Evolutionary conservation across 176 grass and related monocot species (phyloP).

Genomic region (Hsuehochloa calcarea): DNA sequence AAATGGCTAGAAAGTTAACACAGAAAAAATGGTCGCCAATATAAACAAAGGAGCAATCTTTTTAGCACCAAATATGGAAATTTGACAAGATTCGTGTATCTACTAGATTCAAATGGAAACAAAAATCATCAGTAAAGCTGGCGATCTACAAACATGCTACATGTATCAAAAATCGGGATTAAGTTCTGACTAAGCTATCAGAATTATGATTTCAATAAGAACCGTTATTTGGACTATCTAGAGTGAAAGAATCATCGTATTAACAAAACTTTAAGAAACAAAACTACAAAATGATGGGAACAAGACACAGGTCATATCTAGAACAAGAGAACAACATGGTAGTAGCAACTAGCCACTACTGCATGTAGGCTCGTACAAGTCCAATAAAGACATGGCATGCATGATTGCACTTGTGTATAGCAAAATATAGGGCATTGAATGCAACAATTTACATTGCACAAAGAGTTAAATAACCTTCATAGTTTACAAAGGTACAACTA

Average conservation of each 20-base stretch:
- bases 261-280: background rate
- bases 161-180: background rate
- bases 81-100: background rate
- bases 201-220: conserved; percentile 8
- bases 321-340: background rate
- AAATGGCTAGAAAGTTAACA: background rate
- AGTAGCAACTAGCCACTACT: background rate
- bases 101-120: conserved; percentile 4
- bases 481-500: conserved; percentile 25
- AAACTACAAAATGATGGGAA: background rate
- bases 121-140: background rate
- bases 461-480: background rate
- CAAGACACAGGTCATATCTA: background rate
- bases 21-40: background rate
- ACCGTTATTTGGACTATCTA: background rate
- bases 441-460: background rate
- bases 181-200: background rate
- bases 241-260: background rate
- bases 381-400: background rate
- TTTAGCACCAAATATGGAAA: background rate
- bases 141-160: background rate
- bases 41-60: background rate
- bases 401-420: background rate
- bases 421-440: background rate
- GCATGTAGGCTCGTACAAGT: background rate